Evolutionary conservation across 2,329 filamentous ascomycete genomes (phyloP).

Genomic region (Fusarium nanum): DNA sequence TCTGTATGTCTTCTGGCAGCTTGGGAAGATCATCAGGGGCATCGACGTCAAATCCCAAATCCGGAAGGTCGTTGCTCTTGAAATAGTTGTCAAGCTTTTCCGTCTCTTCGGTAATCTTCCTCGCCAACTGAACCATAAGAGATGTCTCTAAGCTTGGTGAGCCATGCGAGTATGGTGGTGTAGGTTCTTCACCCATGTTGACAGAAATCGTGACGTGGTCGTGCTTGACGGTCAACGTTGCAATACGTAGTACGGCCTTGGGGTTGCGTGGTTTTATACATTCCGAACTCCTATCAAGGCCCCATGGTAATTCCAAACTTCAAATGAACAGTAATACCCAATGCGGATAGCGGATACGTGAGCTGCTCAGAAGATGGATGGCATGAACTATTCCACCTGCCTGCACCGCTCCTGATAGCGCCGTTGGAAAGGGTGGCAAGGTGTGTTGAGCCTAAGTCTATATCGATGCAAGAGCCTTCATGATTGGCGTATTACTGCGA

Average conservation of each 20-base stretch:
- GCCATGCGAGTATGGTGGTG: slow-evolving; percentile 52
- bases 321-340: slow-evolving; percentile 10
- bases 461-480: not conserved
- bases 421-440: slow-evolving; percentile 21
- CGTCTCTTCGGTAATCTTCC: slow-evolving; percentile 61
- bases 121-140: slow-evolving; percentile 59
- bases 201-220: not conserved
- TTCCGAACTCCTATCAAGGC: not conserved
- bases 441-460: not conserved
- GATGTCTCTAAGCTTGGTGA: slow-evolving; percentile 46
- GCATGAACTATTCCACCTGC: slow-evolving; percentile 13
- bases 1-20: slow-evolving; percentile 59
- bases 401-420: slow-evolving; percentile 15
- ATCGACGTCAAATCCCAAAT: slow-evolving; percentile 60
- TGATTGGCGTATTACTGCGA: slow-evolving; percentile 17
- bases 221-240: not conserved
- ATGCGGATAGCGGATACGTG: slow-evolving; percentile 18
- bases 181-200: slow-evolving; percentile 44
- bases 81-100: slow-evolving; percentile 63
- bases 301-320: slow-evolving; percentile 9
- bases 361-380: slow-evolving; percentile 5
- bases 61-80: slow-evolving; percentile 54
- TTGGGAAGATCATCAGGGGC: slow-evolving; percentile 60
- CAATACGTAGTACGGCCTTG: slow-evolving; percentile 1
- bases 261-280: slow-evolving; percentile 33